Percentiles rank a stretch among this genome's conserved stretches.
phyloP scores from a whole-genome alignment of 176 grass and related monocot species.

The Phyllostachys edulis region DNA sequence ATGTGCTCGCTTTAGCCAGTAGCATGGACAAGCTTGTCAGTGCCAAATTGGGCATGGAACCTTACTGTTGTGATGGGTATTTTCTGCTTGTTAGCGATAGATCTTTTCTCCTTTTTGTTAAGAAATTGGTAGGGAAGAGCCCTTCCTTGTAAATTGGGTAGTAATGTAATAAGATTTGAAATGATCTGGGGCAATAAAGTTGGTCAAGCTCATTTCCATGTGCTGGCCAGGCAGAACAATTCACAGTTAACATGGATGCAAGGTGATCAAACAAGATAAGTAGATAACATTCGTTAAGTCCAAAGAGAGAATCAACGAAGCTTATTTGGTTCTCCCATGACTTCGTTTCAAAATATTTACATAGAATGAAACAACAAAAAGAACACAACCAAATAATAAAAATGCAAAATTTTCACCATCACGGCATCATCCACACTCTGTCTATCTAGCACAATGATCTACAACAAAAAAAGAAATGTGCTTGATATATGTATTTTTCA shows the following conservation, averaged over 20 bases:
- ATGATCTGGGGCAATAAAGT: neutral
- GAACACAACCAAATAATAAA: neutral
- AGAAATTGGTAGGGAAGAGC: neutral
- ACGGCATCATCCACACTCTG: neutral
- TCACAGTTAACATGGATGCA: neutral
- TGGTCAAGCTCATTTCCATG: neutral
- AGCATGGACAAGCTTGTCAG: neutral
- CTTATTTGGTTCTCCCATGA: neutral
- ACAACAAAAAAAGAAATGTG: neutral
- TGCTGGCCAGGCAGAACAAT: neutral
- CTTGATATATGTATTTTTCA: neutral
- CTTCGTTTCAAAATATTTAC: neutral
- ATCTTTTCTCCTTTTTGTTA: neutral
- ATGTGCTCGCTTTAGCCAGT: neutral
- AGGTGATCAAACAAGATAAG: neutral
- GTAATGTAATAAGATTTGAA: neutral
- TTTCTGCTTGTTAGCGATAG: neutral
- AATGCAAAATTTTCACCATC: neutral
- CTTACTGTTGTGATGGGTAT: neutral
- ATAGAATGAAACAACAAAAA: neutral
- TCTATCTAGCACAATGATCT: constrained; percentile 8
- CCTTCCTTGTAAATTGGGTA: neutral
- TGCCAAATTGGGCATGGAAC: neutral
- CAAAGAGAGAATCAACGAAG: neutral
- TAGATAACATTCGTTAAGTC: neutral